Base-by-base conservation (phyloP, 352 stramenopile species). In the Pythium folliculosum region DNA sequence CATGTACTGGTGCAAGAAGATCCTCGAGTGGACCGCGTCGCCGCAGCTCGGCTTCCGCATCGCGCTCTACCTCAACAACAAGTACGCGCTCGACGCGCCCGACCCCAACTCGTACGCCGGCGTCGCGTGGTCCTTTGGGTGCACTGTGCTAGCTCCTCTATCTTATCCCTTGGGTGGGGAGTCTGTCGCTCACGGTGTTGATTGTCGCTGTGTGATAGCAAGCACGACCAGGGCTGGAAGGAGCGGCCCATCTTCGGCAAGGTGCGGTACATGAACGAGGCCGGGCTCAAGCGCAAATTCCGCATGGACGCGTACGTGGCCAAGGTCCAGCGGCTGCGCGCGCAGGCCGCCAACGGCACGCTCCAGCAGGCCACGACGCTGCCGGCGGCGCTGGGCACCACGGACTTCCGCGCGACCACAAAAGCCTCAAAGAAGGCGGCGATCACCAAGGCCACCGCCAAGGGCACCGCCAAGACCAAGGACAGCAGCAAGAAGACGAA, bases 1-100 rank as follows among this genome's bases (percentile, higher is more conserved):
- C 55, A 99, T 99, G 98, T 99, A 99, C 80, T 99, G 98, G 98
- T 97, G 91, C 44, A 99, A 99, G 80, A 99, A 99, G 76, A 97
- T 99, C 55, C 79, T 99, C 17, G 97, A 99, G 75, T 99, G 98
- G 98, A 99, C 97, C 1, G 55, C 76, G 22, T 88, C 86, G 12
- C 97, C 97, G 0, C 73, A 89, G 40, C 82, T 97, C 67, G 97
- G 96, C 7, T 93, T 99, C 25, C 65, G 84, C n/a, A 95, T 83
- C 6, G 96, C 93, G 14, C 84, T 99, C 37, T 95, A 97, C 27
- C 90, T 99, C 32, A 99, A 99, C 84, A 98, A 99, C 80, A 98
- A 98, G 78, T 99, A 99, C 76, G 89, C 91, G 0, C 84, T 99
- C 35, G 98, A 99, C 77, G 98, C 97, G 12, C 87, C 91, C 4